Percentiles rank a stretch among this genome's conserved stretches.
These are phyloP conservation scores for Paracorniculantispora psalliotae DNA, from an alignment of 2,329 filamentous ascomycete genomes.

Conservation along the genomic window DNA sequence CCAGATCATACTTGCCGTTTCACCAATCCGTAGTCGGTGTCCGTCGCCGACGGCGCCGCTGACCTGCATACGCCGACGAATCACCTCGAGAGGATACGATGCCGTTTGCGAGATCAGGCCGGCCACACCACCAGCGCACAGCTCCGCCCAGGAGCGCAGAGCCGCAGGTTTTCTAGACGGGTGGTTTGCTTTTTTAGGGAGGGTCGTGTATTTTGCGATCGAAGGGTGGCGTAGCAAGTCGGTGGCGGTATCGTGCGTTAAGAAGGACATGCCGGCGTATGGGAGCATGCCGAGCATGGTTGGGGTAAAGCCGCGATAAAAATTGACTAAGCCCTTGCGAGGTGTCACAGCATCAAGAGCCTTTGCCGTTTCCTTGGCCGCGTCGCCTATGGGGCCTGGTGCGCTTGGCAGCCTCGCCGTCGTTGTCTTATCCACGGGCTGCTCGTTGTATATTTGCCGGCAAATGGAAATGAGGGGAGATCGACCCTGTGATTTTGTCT, in stretches of 20 bases:
- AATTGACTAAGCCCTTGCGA: slow-evolving; percentile 72
- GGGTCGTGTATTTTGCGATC: slow-evolving; percentile 68
- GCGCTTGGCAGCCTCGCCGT: slow-evolving; percentile 25
- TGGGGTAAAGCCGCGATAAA: slow-evolving; percentile 89
- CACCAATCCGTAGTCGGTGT: slow-evolving; percentile 67
- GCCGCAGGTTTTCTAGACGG: slow-evolving; percentile 61
- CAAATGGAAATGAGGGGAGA: slow-evolving; percentile 74
- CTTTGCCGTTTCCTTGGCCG: slow-evolving; percentile 38
- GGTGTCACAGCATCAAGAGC: slow-evolving; percentile 46
- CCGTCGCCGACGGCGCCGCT: slow-evolving; percentile 91
- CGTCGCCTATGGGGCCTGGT: slow-evolving; percentile 27
- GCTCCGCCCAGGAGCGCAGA: slow-evolving; percentile 80
- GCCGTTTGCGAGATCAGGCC: slow-evolving; percentile 86
- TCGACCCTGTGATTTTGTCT: slow-evolving; percentile 71
- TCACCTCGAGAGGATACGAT: slow-evolving; percentile 91
- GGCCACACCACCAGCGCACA: slow-evolving; percentile 77
- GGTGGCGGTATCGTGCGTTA: slow-evolving; percentile 86
- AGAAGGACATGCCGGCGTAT: slow-evolving; percentile 91
- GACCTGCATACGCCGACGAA: slow-evolving; percentile 91
- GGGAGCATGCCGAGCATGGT: slow-evolving; percentile 93
- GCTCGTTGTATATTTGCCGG: slow-evolving; percentile 80
- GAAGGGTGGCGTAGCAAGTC: slow-evolving; percentile 70
- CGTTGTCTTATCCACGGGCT: slow-evolving; percentile 37
- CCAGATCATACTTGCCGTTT: slow-evolving; percentile 73
- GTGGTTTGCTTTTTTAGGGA: slow-evolving; percentile 54